Evolutionary conservation across 345 rosid genomes (phyloP).

Genomic region (Melaleuca alternifolia): DNA sequence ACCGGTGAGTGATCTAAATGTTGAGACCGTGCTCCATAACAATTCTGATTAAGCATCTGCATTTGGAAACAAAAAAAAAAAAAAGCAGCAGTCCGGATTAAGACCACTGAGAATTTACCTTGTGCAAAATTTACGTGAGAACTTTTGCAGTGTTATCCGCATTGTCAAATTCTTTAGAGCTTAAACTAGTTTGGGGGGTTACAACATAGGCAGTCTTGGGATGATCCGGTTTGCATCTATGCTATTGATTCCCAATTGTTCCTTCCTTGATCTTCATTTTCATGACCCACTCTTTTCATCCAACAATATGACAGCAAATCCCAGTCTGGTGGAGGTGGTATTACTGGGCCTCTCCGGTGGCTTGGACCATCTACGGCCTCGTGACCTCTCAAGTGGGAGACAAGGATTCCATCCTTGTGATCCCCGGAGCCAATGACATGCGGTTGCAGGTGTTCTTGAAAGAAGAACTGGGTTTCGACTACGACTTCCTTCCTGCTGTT

Average conservation of each 20-base stretch:
- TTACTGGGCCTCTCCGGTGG: conserved; percentile 64
- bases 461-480: conserved; percentile 29
- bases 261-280: neutral
- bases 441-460: conserved; percentile 37
- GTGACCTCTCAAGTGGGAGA: conserved; percentile 70
- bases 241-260: neutral
- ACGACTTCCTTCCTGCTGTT: conserved; percentile 52
- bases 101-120: neutral
- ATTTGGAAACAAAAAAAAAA: neutral
- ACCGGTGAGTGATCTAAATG: conserved; percentile 22
- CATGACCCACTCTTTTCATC: neutral
- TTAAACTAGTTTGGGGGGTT: neutral
- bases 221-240: neutral
- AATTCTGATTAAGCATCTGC: neutral
- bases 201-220: neutral
- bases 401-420: conserved; percentile 6
- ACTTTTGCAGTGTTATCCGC: neutral
- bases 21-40: neutral
- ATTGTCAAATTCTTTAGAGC: neutral
- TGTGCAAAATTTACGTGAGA: neutral
- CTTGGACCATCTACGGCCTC: conserved; percentile 83
- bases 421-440: conserved; percentile 24
- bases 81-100: neutral
- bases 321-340: conserved; percentile 98
- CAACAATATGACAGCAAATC: conserved; percentile 29